phyloP scores from a whole-genome alignment of 2,329 filamentous ascomycete species.

The Verticillium nonalfalfae region DNA sequence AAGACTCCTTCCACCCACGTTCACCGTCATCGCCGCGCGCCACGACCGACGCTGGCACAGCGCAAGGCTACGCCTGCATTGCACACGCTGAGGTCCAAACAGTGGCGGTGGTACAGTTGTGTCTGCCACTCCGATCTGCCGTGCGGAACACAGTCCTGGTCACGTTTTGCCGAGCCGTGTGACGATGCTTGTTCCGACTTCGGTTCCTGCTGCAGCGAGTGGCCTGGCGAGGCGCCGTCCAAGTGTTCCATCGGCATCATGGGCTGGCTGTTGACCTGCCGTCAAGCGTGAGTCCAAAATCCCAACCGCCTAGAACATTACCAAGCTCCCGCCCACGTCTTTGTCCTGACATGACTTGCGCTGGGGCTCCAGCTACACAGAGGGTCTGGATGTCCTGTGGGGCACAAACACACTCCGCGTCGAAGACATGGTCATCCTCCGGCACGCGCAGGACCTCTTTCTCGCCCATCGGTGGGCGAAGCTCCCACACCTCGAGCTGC shows the following conservation, averaged over 20 bases:
- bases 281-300: background rate
- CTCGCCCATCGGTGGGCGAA: background rate
- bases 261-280: conserved; percentile 1
- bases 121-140: background rate
- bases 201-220: background rate
- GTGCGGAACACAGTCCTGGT: background rate
- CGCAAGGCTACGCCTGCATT: background rate
- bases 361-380: background rate
- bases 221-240: background rate
- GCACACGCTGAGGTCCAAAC: background rate
- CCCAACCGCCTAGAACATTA: too few species aligned
- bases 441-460: background rate
- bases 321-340: background rate
- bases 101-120: background rate
- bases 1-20: background rate
- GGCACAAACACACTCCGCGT: background rate
- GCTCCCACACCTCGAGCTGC: background rate
- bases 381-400: background rate
- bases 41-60: background rate
- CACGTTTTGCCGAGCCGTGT: background rate
- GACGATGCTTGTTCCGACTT: background rate
- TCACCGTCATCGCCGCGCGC: background rate
- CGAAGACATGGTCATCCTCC: background rate
- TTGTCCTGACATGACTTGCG: background rate
- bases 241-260: background rate